phyloP scores from a whole-genome alignment of 768 basidiomycete genomes.

The Serpula lacrymans region DNA sequence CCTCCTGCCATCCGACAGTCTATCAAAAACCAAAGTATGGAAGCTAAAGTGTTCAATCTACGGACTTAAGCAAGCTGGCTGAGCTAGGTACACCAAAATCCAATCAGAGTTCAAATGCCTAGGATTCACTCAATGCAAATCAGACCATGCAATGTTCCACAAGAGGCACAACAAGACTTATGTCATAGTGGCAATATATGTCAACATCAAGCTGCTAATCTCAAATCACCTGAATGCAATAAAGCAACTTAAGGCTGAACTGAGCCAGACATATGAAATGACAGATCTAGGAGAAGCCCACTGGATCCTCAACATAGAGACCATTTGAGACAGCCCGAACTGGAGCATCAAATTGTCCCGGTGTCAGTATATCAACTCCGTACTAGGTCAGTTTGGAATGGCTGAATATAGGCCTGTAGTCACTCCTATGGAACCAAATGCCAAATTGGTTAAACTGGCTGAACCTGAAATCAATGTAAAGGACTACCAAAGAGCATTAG shows the following conservation, averaged over 20 bases:
- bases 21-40: too few species aligned
- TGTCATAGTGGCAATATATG: conserved; percentile 22
- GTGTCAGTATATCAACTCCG: conserved; percentile 6
- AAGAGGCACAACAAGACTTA: conserved; percentile 4
- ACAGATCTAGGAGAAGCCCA: too few species aligned
- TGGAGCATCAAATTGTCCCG: conserved; percentile 26
- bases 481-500: too few species aligned
- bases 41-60: conserved; percentile 22
- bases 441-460: not conserved
- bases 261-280: too few species aligned
- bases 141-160: conserved; percentile 21
- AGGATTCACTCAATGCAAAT: too few species aligned
- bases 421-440: conserved; percentile 8
- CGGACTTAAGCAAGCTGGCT: conserved; percentile 25
- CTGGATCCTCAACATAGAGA: conserved; percentile 28
- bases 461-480: too few species aligned
- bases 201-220: too few species aligned
- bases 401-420: conserved; percentile 2
- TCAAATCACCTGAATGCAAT: too few species aligned
- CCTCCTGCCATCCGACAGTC: too few species aligned
- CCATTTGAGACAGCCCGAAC: conserved; percentile 17
- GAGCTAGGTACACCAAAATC: conserved; percentile 15
- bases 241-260: too few species aligned
- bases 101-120: not conserved
- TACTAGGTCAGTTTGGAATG: conserved; percentile 12